Evolutionary conservation across 768 basidiomycete genomes (phyloP).

Genomic region (Flagelloscypha sp.): DNA sequence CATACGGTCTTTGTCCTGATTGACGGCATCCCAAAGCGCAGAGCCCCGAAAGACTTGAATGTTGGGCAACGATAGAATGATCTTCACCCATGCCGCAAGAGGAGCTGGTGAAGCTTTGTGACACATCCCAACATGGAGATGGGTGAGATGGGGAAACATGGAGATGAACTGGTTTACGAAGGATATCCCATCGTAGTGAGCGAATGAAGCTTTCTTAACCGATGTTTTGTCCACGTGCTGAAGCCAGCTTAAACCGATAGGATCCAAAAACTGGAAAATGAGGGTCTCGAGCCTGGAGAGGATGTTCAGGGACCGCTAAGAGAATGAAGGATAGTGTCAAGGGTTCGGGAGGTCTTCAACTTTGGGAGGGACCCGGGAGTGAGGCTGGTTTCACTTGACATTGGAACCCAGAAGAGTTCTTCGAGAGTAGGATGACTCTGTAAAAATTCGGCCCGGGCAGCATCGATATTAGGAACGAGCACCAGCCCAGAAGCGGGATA

Average conservation of each 20-base stretch:
- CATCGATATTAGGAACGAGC: conserved; percentile 24
- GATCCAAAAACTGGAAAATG: background rate
- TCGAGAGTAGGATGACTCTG: conserved; percentile 38
- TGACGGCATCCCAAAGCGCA: conserved; percentile 34
- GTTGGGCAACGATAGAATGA: conserved; percentile 31
- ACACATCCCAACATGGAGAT: background rate
- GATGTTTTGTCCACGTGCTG: too few species aligned
- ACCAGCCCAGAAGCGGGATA: conserved; percentile 33
- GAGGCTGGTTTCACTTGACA: conserved; percentile 24
- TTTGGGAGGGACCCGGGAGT: conserved; percentile 30
- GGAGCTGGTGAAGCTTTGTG: background rate
- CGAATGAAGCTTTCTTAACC: conserved; percentile 4
- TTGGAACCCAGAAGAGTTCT: conserved; percentile 38
- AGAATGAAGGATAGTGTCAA: conserved; percentile 27
- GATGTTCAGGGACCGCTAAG: conserved; percentile 26
- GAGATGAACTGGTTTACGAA: conserved; percentile 16
- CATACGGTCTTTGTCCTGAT: conserved; percentile 27
- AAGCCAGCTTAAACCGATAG: too few species aligned
- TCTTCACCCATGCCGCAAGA: conserved; percentile 31
- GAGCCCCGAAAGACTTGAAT: conserved; percentile 37
- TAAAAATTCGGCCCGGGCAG: conserved; percentile 30
- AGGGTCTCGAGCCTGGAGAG: conserved; percentile 11
- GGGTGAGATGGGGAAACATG: too few species aligned
- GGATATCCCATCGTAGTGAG: background rate
- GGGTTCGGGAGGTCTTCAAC: conserved; percentile 29